These are phyloP conservation scores for Aspergillus alliaceus DNA, from an alignment of 2,329 filamentous ascomycete genomes.

Conservation along the genomic window DNA sequence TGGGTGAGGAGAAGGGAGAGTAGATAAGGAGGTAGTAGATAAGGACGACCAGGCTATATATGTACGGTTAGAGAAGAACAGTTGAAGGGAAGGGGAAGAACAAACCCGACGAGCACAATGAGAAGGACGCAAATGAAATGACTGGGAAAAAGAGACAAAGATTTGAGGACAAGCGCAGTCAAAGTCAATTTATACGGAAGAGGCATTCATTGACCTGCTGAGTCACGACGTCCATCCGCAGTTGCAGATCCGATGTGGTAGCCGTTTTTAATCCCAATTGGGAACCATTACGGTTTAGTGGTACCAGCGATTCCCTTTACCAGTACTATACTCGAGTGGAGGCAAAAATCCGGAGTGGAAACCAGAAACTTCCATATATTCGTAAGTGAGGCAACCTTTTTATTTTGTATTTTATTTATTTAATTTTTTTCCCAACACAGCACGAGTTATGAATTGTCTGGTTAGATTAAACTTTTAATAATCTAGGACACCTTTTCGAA, in stretches of 20 bases:
- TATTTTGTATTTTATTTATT: too few species aligned
- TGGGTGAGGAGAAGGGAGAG: neutral
- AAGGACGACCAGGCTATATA: slow-evolving; percentile 3
- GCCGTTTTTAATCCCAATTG: slow-evolving; percentile 3
- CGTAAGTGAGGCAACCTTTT: neutral
- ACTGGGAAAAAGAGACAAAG: too few species aligned
- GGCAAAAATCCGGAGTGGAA: neutral
- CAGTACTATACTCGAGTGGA: neutral
- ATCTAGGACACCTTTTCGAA: neutral
- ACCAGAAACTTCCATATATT: neutral
- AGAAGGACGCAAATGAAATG: slow-evolving; percentile 5
- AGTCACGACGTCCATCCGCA: slow-evolving; percentile 8
- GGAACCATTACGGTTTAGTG: neutral
- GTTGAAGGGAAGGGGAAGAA: slow-evolving; percentile 1
- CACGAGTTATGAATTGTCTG: neutral
- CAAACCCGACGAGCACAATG: slow-evolving; percentile 8
- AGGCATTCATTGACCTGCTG: slow-evolving; percentile 16
- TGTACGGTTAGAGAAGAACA: slow-evolving; percentile 3
- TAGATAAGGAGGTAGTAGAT: slow-evolving; percentile 8
- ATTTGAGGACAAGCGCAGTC: too few species aligned
- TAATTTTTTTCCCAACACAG: too few species aligned
- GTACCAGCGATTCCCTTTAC: too few species aligned
- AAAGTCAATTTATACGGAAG: slow-evolving; percentile 26
- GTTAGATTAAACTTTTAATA: neutral
- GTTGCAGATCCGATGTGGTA: slow-evolving; percentile 11